Evolutionary conservation across 192 early-diverging fungal genomes (phyloP), one percentile per base, ranked within the genome.

Genomic region (Mortierella antarctica): DNA sequence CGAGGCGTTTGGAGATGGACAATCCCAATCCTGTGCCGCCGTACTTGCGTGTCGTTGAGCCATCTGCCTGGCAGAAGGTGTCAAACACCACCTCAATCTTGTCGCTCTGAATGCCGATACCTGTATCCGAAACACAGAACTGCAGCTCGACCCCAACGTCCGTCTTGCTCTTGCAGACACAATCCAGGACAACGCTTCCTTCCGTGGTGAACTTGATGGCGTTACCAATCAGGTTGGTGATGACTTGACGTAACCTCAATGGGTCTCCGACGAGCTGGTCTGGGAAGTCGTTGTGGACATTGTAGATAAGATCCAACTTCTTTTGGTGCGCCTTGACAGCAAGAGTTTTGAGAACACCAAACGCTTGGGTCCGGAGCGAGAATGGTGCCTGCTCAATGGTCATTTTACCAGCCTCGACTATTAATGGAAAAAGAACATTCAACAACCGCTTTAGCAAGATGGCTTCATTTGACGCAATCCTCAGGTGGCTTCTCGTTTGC

Each of bases 11-110:
- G 6, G 91, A 94, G 55, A 97, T 97, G 31, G 91, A 93, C 47
- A 97, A 83, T 0, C 95, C 95, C 18, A 97, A 72, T 0, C 96
- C 95, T 8, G 94, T 96, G 40, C 95, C 95, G 52, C 94, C 94
- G 65, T 93, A 97, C 82, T 92, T 90, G 69, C 93, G 91, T 15
- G 92, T 93, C 11, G 93, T 95, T 18, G 90, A 90, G 11, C 92
- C 91, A 62, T 95, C 94, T 1, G 93, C 94, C 73, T 96, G 95
- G 56, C 89, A 84, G 82, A 95, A 97, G 18, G 91, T 91, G 39
- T 93, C 91, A 74, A 96, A 96, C n/a, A 95, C 89, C 17, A 93
- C 84, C 45, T 86, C 75, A 49, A 92, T 86, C 62, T 94, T 95
- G 55, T 94, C 93, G 61, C 87, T 87, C 58, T 91, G 85, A 61